Conservation (phyloP, 1,139 yeast genomes). For the Kodamaea sp. region DNA sequence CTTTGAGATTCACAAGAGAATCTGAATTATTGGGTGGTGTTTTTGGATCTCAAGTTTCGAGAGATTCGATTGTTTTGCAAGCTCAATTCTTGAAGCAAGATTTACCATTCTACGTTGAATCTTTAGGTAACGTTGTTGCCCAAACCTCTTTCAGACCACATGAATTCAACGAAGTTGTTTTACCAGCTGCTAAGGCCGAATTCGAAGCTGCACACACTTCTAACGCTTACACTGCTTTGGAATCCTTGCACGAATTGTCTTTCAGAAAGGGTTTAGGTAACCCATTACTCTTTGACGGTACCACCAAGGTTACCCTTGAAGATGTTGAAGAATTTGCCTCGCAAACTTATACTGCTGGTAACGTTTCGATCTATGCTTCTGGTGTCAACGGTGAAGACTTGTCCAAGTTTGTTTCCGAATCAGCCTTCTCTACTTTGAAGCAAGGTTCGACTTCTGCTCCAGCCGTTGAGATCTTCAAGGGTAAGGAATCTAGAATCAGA, state of each 20-base stretch:
- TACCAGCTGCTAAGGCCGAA: slow-evolving; percentile 72
- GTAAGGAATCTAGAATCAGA: slow-evolving; percentile 75
- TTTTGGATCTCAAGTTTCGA: slow-evolving; percentile 64
- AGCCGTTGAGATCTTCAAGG: slow-evolving; percentile 49
- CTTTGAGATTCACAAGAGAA: slow-evolving; percentile 91
- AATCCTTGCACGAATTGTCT: slow-evolving; percentile 74
- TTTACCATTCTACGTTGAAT: slow-evolving; percentile 88
- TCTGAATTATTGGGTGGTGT: slow-evolving; percentile 90
- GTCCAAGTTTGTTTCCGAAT: slow-evolving; percentile 60
- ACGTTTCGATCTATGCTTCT: slow-evolving; percentile 66
- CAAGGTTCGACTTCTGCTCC: slow-evolving; percentile 47
- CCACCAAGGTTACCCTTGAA: slow-evolving; percentile 53
- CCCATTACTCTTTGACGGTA: slow-evolving; percentile 73
- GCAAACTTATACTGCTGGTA: slow-evolving; percentile 64
- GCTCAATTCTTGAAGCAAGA: slow-evolving; percentile 83
- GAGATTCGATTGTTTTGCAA: slow-evolving; percentile 78
- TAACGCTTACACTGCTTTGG: slow-evolving; percentile 63
- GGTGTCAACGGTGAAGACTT: slow-evolving; percentile 77
- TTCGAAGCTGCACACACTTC: slow-evolving; percentile 44
- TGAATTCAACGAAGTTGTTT: slow-evolving; percentile 76
- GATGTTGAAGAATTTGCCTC: slow-evolving; percentile 67
- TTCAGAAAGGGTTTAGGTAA: slow-evolving; percentile 90
- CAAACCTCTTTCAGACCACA: slow-evolving; percentile 75
- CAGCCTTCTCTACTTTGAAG: slow-evolving; percentile 63
- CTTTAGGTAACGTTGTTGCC: slow-evolving; percentile 73